These are phyloP conservation scores for Rugonectria rugulosa DNA, from an alignment of 2,329 filamentous ascomycete species.

Conservation along the genomic window DNA sequence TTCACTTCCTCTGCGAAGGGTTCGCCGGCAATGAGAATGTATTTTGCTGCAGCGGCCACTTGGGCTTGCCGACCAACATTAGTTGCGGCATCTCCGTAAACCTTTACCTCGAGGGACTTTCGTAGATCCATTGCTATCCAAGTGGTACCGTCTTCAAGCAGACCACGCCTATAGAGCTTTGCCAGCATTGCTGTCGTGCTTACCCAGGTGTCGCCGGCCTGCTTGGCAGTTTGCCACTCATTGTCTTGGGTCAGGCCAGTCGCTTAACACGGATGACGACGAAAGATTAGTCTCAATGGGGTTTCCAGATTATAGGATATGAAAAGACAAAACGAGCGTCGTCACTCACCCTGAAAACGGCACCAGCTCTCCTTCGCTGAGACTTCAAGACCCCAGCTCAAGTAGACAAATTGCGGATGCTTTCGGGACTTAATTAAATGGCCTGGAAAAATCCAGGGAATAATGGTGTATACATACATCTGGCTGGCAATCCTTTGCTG, in stretches of 20 bases:
- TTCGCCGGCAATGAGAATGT: slow-evolving; percentile 14
- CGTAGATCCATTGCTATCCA: slow-evolving; percentile 12
- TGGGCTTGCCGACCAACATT: slow-evolving; percentile 6
- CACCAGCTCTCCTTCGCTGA: slow-evolving; percentile 7
- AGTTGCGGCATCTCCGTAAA: not conserved
- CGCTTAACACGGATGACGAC: too few species aligned
- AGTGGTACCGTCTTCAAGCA: not conserved
- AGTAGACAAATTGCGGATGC: slow-evolving; percentile 15
- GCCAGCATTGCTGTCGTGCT: slow-evolving; percentile 9
- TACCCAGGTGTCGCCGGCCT: slow-evolving; percentile 3
- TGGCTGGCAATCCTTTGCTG: not conserved
- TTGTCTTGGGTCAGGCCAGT: too few species aligned
- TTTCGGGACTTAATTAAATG: not conserved
- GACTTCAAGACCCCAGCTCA: slow-evolving; percentile 2
- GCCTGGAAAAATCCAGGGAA: not conserved
- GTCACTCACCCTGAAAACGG: not conserved
- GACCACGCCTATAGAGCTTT: slow-evolving; percentile 2
- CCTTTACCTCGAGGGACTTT: not conserved
- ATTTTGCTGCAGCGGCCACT: slow-evolving; percentile 3
- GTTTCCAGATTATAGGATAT: too few species aligned
- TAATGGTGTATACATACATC: not conserved
- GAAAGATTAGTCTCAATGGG: too few species aligned
- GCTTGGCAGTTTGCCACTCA: not conserved
- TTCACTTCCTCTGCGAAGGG: not conserved
- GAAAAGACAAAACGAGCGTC: too few species aligned